Evolutionary conservation across 1,284 basidiomycete genomes (phyloP), one percentile per base, ranked within the genome.

Genomic region (Mycocalia duriaeana): DNA sequence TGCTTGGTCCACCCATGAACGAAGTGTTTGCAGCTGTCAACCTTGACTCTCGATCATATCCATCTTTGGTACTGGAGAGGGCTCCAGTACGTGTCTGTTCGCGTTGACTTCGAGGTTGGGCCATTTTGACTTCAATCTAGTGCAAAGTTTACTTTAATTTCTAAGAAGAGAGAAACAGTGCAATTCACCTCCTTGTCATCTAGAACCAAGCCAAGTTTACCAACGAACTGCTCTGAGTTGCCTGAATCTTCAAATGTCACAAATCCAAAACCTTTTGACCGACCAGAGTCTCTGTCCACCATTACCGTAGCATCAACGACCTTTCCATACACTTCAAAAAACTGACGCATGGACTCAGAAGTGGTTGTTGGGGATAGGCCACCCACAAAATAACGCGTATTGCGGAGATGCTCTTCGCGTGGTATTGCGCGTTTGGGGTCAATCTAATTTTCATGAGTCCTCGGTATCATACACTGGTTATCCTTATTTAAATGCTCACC

Each of bases 381-480:
- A 44, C 96, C 94, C 44, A 99, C 94, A 63, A 99, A 99, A 37
- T 98, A 76, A 63, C 94, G 94, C 42, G 90, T 91, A 0, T 91
- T 91, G 16, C 89, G 80, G 59, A 93, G 90, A 60, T 94, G 91
- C 56, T 96, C 94, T 61, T 92, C 89, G 55, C 95, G 81, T 13
- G 96, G 96, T 56, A 99, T 97, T 4, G 96, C 96, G 49, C 95
- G 86, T 71, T 99, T 99, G 9, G 96, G 96, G 62, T 99, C 96
- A 65, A 99, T 99, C 94, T 98, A 44, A 34, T 22, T 25, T 51
- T 38, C 39, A 47, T 20, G 39, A n/a, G 44, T n/a, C n/a, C n/a
- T n/a, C n/a, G n/a, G n/a, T n/a, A n/a, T n/a, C n/a, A n/a, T n/a
- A n/a, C n/a, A n/a, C n/a, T n/a, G n/a, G n/a, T n/a, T n/a, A n/a